phyloP scores from a whole-genome alignment of 1,284 basidiomycete genomes.

The Athelia psychrophila region DNA sequence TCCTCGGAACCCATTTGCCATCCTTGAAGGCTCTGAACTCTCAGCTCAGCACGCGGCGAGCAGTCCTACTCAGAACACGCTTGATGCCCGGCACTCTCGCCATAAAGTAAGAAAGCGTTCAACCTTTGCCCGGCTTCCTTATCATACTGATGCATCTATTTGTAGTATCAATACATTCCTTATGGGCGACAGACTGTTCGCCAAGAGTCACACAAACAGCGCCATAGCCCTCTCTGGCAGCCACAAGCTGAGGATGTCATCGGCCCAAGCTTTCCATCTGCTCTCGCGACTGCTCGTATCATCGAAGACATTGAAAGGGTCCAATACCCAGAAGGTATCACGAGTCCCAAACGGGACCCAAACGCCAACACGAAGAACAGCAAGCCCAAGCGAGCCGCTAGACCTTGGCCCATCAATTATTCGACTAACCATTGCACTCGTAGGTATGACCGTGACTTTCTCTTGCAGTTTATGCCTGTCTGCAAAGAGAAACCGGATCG shows the following conservation, averaged over 20 bases:
- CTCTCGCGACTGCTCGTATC: constrained; percentile 56
- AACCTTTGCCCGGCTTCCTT: too few species aligned
- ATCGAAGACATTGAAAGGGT: constrained; percentile 85
- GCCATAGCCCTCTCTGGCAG: too few species aligned
- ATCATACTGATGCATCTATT: too few species aligned
- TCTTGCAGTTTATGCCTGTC: constrained; percentile 94
- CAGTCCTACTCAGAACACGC: too few species aligned
- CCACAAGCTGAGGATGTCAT: constrained; percentile 27
- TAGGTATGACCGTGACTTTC: constrained; percentile 96
- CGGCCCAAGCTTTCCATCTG: constrained; percentile 48
- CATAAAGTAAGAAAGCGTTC: too few species aligned
- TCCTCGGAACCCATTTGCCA: too few species aligned
- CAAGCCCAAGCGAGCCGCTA: constrained; percentile 73
- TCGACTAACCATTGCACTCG: neutral
- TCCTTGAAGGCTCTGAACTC: too few species aligned
- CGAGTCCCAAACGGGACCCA: constrained; percentile 83
- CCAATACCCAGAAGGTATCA: constrained; percentile 82
- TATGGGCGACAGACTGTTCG: too few species aligned
- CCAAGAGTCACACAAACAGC: too few species aligned
- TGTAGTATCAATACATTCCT: too few species aligned
- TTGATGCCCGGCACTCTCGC: too few species aligned
- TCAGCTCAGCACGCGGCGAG: too few species aligned
- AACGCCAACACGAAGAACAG: constrained; percentile 84
- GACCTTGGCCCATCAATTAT: constrained; percentile 1
- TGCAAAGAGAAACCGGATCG: constrained; percentile 94